Conservation (phyloP, 257 asterid genomes). For the Thymus quinquecostatus region DNA sequence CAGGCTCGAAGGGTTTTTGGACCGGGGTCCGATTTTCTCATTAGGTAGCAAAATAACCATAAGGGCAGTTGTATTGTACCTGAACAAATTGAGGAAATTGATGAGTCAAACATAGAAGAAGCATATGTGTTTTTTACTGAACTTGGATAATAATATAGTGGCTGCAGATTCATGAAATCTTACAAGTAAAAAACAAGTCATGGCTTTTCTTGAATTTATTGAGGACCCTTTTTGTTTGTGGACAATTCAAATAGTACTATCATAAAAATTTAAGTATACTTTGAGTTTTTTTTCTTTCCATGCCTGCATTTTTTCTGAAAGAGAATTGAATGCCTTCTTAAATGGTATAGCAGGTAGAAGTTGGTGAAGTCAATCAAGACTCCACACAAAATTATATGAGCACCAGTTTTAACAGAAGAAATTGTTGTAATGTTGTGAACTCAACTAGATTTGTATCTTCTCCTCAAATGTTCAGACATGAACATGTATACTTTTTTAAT, state of each 20-base stretch:
- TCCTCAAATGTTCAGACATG: neutral
- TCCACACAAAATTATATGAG: neutral
- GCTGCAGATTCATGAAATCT: neutral
- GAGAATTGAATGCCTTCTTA: neutral
- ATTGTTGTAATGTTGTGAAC: neutral
- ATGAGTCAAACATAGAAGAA: too few species aligned
- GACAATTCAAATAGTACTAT: neutral
- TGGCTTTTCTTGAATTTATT: conserved; percentile 8
- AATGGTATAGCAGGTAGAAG: neutral
- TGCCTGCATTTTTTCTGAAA: neutral
- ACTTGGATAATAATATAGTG: neutral
- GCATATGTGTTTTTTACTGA: neutral
- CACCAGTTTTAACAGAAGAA: neutral
- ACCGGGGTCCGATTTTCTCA: too few species aligned
- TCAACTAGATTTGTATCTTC: neutral
- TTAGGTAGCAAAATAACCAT: neutral
- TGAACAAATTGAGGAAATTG: neutral
- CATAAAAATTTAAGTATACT: neutral
- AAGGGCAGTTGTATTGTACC: neutral
- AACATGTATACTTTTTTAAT: neutral
- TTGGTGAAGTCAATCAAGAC: neutral
- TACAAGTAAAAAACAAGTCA: neutral
- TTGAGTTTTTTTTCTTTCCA: too few species aligned
- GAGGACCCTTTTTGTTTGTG: neutral
- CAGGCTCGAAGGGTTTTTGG: too few species aligned